Conservation (phyloP, 345 rosid genomes). For the Sonneratia caseolaris region DNA sequence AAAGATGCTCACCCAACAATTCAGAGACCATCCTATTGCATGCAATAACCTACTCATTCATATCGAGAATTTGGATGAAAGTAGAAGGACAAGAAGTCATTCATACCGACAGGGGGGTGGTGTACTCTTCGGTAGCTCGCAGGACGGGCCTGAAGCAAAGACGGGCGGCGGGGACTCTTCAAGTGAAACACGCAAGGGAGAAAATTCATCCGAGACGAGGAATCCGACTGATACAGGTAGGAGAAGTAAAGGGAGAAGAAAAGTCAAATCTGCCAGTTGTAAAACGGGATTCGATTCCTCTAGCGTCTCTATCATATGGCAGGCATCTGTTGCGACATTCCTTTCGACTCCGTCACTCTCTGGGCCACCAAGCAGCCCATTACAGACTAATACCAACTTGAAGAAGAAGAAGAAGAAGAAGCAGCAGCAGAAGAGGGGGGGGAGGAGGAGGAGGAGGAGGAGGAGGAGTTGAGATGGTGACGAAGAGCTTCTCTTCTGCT, state of each 20-base stretch:
- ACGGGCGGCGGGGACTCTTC: neutral
- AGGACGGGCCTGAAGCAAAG: neutral
- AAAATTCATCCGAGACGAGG: neutral
- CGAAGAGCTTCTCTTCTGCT: neutral
- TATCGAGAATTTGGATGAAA: neutral
- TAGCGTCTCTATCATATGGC: neutral
- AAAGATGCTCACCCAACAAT: neutral
- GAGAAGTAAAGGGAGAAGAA: neutral
- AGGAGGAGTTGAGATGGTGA: neutral
- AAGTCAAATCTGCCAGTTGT: constrained; percentile 3
- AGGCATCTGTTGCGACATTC: neutral
- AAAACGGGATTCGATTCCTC: neutral
- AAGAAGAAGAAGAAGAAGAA: neutral
- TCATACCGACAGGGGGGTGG: neutral
- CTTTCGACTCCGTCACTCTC: neutral
- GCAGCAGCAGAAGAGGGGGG: neutral
- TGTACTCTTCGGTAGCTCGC: neutral
- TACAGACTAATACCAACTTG: too few relatives aligned
- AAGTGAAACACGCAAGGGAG: neutral
- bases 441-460: too few relatives aligned
- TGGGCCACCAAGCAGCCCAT: neutral
- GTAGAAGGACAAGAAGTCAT: neutral
- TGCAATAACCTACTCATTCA: neutral
- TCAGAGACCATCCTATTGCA: neutral
- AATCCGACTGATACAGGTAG: neutral